Base-by-base conservation (phyloP, 1,139 yeast genomes). In the Diutina sp. region DNA sequence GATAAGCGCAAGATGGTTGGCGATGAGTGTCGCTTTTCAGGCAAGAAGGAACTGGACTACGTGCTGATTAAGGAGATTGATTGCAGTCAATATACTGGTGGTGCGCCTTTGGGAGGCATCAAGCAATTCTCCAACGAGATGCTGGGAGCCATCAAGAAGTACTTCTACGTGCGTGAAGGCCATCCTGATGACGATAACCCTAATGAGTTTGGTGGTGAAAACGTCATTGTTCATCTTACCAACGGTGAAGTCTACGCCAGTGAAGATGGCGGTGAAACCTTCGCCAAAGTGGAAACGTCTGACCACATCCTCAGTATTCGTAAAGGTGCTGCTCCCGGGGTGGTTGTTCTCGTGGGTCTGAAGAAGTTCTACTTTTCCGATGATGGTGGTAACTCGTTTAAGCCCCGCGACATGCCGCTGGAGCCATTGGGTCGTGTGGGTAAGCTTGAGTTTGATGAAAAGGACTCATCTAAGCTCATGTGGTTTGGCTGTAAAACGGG, bases 191-290 rank as follows among this genome's bases (percentile, higher is more conserved):
- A 90, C 86, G 58, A 50, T 18, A 59, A 58, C 68, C 55, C 90
- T 86, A 58, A 50, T 4, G 53, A 50, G 11, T 50, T 50, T 50
- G 44, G 44, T 6, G 53, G 53, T 4, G 96, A 91, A 66, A 87
- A 96, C 11, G 69, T 93, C n/a, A 64, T 93, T 25, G 69, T 87
- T 14, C 75, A 79, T 56, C 86, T 93, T 0, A 67, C 70, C 30
- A 70, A 73, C 45, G 76, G 80, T 46, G 70, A 73, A 9, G 75
- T 84, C 1, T 85, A 71, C 62, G 77, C 89, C 14, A 87, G 97
- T 0, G 87, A 83, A 64, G 84, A 90, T 69, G 95, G 95, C 54
- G 98, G 98, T 25, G 66, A 72, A 3, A 68, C 69, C 1, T 85
- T 91, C 72, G 72, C 73, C 16, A 71, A 72, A 59, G 74, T 80